Base-by-base conservation (phyloP, 345 rosid genomes). In the Bruguiera parviflora region DNA sequence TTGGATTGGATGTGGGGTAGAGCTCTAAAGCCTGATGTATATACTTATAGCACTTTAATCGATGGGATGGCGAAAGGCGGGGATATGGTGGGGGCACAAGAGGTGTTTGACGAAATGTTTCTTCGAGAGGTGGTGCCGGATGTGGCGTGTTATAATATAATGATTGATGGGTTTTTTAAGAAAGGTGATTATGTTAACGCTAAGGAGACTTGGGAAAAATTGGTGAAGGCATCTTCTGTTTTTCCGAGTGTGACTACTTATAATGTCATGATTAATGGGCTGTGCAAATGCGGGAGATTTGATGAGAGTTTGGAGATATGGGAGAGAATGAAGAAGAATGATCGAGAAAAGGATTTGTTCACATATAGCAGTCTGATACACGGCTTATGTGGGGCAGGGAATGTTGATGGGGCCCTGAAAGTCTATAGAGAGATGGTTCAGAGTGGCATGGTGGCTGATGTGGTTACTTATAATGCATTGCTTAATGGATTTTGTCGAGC, bases 41-140 rank as follows among this genome's bases (percentile, higher is more conserved):
- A 67, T 65, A 90, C 85, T 75, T 88, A 92, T 69, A 75, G 89
- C 37, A 82, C 91, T 51, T 60, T 92, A 69, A 86, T 95, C 1
- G 64, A 62, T 65, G 89, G 72, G 52, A 53, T 88, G 35, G 86
- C 70, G 0, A 90, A 84, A 86, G 71, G 63, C 25, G 94, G 90
- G 61, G 78, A 89, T 61, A 60, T 86, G 63, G 52, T 0, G n/a
- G 83, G 74, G 69, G 96, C 98, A 47, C 15, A 74, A 73, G 55
- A 83, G 74, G 35, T 92, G 91, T 89, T 92, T 74, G 94, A 95
- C 51, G 99, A 90, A 90, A 95, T 90, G 96, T 75, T 57, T 64
- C 77, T 62, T 8, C 83, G 84, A 79, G 82, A 83, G 10, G 77
- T 92, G 58, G 59, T 58, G 3, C 82, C 87, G 62, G 88, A 88